Evolutionary conservation across 139 green algal genomes (phyloP).

Genomic region (Picochlorum sp.): DNA sequence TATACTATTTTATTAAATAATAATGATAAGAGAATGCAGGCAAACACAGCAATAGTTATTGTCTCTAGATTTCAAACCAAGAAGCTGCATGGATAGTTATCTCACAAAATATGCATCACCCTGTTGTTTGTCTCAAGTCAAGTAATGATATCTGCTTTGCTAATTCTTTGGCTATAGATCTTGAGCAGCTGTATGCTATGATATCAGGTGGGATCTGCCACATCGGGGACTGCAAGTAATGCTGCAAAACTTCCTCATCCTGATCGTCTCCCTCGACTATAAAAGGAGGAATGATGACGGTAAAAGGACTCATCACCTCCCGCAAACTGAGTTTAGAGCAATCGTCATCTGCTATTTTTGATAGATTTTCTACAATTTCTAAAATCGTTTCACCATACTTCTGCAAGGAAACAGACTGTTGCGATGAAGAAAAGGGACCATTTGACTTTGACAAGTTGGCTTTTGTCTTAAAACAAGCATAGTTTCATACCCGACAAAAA

Average conservation of each 20-base stretch:
- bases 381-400: background rate
- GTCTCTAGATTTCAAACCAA: too few relatives aligned
- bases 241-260: constrained; percentile 6
- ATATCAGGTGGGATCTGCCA: background rate
- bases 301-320: constrained; percentile 13
- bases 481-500: too few relatives aligned
- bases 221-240: background rate
- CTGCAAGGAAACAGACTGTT: too few relatives aligned
- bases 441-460: too few relatives aligned
- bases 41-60: too few relatives aligned
- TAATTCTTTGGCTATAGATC: background rate
- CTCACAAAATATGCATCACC: too few relatives aligned
- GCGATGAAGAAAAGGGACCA: too few relatives aligned
- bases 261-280: background rate
- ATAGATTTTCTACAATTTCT: background rate
- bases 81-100: too few relatives aligned
- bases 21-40: too few relatives aligned
- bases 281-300: constrained; percentile 8
- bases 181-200: background rate
- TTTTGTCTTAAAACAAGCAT: too few relatives aligned
- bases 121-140: too few relatives aligned
- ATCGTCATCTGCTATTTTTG: background rate
- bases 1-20: background rate
- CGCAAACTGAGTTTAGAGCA: background rate
- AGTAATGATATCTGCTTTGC: too few relatives aligned